Evolutionary conservation across 75 land plant genomes (phyloP).

Genomic region (Azolla pinnata): DNA sequence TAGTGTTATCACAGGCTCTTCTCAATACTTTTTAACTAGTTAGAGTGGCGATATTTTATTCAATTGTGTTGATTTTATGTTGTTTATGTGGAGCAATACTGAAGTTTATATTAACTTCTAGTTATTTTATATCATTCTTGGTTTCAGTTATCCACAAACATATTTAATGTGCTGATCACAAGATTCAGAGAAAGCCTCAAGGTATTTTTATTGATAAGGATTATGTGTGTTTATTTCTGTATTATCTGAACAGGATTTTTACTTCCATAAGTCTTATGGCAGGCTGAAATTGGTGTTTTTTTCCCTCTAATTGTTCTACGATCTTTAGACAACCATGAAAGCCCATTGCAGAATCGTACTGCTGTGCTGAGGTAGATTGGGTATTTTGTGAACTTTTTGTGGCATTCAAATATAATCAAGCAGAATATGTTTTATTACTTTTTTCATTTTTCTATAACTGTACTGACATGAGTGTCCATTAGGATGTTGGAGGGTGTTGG

Average conservation of each 20-base stretch:
- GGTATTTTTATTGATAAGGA: conserved; percentile 37
- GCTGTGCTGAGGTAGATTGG: conserved; percentile 62
- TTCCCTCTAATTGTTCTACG: conserved; percentile 78
- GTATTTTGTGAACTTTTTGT: no score
- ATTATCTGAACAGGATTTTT: not conserved
- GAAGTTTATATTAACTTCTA: no score
- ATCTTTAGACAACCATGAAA: conserved; percentile 67
- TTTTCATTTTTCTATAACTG: no score
- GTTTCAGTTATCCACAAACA: conserved; percentile 62
- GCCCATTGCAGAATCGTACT: conserved; percentile 43
- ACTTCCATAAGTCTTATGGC: conserved; percentile 10
- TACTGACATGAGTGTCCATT: no score
- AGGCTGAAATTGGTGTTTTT: conserved; percentile 92
- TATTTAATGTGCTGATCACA: conserved; percentile 60
- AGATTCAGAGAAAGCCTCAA: conserved; percentile 92
- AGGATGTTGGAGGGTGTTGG: conserved; percentile 95
- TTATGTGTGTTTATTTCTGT: not conserved
- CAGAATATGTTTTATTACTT: no score
- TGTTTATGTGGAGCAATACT: no score
- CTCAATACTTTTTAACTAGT: no score
- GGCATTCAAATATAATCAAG: no score
- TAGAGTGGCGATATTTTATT: no score
- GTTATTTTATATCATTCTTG: not conserved
- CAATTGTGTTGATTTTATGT: no score
- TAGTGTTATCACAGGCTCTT: no score